Percentiles rank a stretch among this genome's conserved stretches.
Evolutionary conservation across 495 filamentous ascomycete genomes (phyloP).

Genomic region (Penicillium pancosmium): DNA sequence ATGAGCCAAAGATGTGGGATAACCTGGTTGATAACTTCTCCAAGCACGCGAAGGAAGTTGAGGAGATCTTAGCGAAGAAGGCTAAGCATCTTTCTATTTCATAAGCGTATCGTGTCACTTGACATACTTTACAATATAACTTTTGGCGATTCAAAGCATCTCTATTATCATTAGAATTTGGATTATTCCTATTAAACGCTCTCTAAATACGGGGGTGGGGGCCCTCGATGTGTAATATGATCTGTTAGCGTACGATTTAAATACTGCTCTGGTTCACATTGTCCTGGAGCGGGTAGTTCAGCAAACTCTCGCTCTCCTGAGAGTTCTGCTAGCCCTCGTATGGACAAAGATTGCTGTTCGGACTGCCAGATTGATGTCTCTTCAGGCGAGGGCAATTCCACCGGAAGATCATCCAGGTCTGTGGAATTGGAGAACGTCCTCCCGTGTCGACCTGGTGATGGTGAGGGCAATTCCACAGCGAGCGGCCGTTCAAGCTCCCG

Average conservation of each 20-base stretch:
- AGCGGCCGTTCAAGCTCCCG: constrained; percentile 27
- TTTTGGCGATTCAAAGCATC: too few species aligned
- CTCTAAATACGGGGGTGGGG: constrained; percentile 1
- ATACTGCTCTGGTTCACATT: neutral
- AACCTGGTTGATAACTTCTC: constrained; percentile 54
- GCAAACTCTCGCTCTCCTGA: constrained; percentile 6
- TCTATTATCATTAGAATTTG: neutral
- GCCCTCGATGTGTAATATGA: neutral
- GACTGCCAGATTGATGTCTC: constrained; percentile 10
- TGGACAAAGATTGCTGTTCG: neutral
- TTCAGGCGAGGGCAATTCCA: constrained; percentile 15
- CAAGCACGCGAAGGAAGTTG: constrained; percentile 44
- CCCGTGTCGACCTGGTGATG: neutral
- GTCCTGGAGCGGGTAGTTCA: constrained; percentile 12
- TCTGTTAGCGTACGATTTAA: neutral
- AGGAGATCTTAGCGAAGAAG: constrained; percentile 40
- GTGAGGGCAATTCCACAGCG: constrained; percentile 5
- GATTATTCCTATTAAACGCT: neutral
- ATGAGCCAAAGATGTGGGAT: constrained; percentile 61
- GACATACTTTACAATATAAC: too few species aligned
- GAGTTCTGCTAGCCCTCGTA: constrained; percentile 7
- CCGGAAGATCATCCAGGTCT: constrained; percentile 5
- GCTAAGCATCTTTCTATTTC: constrained; percentile 19
- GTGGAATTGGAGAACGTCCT: neutral
- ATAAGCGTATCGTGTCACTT: neutral